Evolutionary conservation across 192 early-diverging fungal species (phyloP).

Genomic region (Irineochytrium annulatum): DNA sequence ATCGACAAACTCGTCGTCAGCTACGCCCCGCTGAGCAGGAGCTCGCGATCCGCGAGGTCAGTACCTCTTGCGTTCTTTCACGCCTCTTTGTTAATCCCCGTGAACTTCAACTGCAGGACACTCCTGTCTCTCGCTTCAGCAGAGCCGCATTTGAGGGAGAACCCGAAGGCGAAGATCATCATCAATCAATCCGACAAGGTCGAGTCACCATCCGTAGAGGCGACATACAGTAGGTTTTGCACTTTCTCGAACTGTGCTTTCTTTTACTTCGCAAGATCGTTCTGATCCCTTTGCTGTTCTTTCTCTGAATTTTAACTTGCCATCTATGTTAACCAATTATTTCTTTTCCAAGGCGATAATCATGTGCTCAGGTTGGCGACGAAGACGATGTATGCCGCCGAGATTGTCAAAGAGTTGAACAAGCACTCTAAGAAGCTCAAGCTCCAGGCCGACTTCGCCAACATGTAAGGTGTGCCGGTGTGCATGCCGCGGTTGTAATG

Average conservation of each 20-base stretch:
- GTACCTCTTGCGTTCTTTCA: background rate
- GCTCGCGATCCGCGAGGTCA: constrained; percentile 16
- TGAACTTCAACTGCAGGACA: constrained; percentile 7
- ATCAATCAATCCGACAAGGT: constrained; percentile 16
- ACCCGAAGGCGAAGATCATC: constrained; percentile 14
- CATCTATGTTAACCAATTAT: background rate
- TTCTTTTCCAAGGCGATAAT: constrained; percentile 15
- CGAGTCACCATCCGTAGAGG: constrained; percentile 12
- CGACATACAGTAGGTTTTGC: constrained; percentile 16
- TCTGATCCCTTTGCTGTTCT: too few relatives aligned
- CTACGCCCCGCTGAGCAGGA: constrained; percentile 19
- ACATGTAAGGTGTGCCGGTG: too few relatives aligned
- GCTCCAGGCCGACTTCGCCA: constrained; percentile 26
- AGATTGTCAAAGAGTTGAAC: constrained; percentile 14
- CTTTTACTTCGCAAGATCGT: too few relatives aligned
- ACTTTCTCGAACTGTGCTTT: too few relatives aligned
- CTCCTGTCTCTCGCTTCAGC: constrained; percentile 19
- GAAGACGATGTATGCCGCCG: constrained; percentile 6
- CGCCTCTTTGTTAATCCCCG: background rate
- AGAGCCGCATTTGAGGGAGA: constrained; percentile 12
- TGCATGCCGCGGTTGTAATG: too few relatives aligned
- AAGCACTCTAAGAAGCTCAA: constrained; percentile 22
- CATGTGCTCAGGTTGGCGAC: constrained; percentile 6
- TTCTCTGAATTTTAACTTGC: background rate
- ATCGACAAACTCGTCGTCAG: constrained; percentile 17